Percentiles rank a stretch among this genome's conserved stretches.
Evolutionary conservation across 2,329 filamentous ascomycete genomes (phyloP).

Genomic region (Fusarium piperis): DNA sequence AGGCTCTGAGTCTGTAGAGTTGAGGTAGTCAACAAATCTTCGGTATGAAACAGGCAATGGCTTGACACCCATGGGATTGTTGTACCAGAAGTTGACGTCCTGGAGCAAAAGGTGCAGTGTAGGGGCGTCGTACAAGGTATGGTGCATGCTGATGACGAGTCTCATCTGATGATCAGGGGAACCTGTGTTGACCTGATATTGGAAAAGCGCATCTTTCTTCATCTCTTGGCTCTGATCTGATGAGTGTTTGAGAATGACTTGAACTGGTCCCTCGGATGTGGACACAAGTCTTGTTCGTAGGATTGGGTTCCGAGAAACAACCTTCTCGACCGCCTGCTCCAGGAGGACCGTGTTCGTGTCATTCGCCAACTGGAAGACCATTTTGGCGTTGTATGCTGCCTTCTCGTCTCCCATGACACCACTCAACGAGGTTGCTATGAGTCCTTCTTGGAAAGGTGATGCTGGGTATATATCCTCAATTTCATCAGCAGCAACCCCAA

Average conservation of each 20-base stretch:
- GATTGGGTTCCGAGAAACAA: not conserved
- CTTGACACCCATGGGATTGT: not conserved
- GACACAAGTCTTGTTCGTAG: not conserved
- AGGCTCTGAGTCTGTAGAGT: not conserved
- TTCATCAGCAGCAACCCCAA: not conserved
- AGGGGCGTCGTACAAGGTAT: not conserved
- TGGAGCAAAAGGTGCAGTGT: not conserved
- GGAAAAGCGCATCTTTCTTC: not conserved
- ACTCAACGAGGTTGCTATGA: not conserved
- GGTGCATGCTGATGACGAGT: not conserved
- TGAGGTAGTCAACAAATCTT: not conserved
- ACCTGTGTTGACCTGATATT: not conserved
- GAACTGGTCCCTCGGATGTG: not conserved
- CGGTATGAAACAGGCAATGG: not conserved
- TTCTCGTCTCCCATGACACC: not conserved
- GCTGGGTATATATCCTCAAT: not conserved
- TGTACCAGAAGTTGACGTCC: not conserved
- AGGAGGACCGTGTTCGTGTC: not conserved
- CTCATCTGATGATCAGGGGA: not conserved
- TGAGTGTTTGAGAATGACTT: not conserved
- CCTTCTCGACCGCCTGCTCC: not conserved
- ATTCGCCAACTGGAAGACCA: not conserved
- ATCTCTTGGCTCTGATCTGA: no score
- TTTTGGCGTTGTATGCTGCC: not conserved
- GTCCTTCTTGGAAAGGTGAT: not conserved